A percentile compares a stretch with the other conserved stretches of the same genome.
Evolutionary conservation across 2,329 filamentous ascomycete species (phyloP).

Genomic region (Fusarium burgessii): DNA sequence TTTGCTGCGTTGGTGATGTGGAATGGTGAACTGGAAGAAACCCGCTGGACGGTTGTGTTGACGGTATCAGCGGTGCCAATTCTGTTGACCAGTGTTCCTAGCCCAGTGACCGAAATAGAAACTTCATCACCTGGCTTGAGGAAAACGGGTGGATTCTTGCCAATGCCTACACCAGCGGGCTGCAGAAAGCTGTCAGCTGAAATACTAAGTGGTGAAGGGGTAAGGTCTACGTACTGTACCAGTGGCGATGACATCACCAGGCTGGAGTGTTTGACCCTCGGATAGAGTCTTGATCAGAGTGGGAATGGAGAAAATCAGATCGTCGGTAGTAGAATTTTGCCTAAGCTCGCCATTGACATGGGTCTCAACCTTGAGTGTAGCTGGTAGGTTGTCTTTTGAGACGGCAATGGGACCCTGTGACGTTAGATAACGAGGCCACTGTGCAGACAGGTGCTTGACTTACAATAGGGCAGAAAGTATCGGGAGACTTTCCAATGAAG

Average conservation of each 20-base stretch:
- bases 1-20: not conserved
- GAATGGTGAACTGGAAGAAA: not conserved
- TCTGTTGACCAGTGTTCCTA: not conserved
- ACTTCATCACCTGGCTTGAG: not conserved
- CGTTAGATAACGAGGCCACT: too few relatives aligned
- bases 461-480: slow-evolving; percentile 68
- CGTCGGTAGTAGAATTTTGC: slow-evolving; percentile 57
- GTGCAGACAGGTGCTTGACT: not conserved
- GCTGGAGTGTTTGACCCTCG: slow-evolving; percentile 57
- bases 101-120: not conserved
- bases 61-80: not conserved
- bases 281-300: slow-evolving; percentile 57
- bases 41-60: not conserved
- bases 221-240: slow-evolving; percentile 49
- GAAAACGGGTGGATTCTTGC: not conserved
- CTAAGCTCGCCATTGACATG: slow-evolving; percentile 60
- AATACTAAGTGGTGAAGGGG: not conserved
- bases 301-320: slow-evolving; percentile 61
- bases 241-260: slow-evolving; percentile 60
- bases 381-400: slow-evolving; percentile 49
- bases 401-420: not conserved
- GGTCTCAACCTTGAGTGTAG: slow-evolving; percentile 56
- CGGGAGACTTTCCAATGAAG: slow-evolving; percentile 67
- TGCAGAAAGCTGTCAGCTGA: not conserved
- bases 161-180: slow-evolving; percentile 11